Percentiles rank a stretch among this genome's conserved stretches.
These are phyloP conservation scores for Hericium coralloides DNA, from an alignment of 768 basidiomycete genomes.

Conservation along the genomic window DNA sequence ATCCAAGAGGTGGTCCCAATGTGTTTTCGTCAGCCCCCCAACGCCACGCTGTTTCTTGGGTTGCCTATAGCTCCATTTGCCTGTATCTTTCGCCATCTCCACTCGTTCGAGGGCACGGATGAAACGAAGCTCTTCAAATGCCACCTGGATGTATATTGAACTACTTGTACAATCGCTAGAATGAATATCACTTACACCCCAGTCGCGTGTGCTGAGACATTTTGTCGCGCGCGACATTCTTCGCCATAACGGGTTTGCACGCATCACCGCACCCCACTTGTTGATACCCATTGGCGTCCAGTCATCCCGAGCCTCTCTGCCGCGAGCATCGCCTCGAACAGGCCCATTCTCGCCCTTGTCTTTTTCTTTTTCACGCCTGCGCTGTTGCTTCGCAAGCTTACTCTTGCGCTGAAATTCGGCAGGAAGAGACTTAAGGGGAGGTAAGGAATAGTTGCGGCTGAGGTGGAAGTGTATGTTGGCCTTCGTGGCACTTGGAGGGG, in stretches of 20 bases:
- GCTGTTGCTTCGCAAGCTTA: conserved; percentile 35
- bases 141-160: conserved; percentile 39
- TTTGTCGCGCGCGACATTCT: conserved; percentile 64
- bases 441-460: conserved; percentile 42
- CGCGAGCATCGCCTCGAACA: conserved; percentile 23
- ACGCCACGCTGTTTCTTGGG: conserved; percentile 89
- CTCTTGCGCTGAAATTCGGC: conserved; percentile 43
- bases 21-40: conserved; percentile 66
- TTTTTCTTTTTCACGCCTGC: conserved; percentile 43
- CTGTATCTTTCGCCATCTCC: conserved; percentile 70
- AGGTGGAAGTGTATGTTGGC: conserved; percentile 23
- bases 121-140: conserved; percentile 69
- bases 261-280: conserved; percentile 58
- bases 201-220: conserved; percentile 72
- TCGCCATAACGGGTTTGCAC: conserved; percentile 69
- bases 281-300: conserved; percentile 56
- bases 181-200: conserved; percentile 50
- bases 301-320: conserved; percentile 41
- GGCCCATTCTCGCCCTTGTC: conserved; percentile 34
- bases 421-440: conserved; percentile 46
- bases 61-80: conserved; percentile 88
- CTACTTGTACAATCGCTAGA: background rate
- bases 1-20: conserved; percentile 94
- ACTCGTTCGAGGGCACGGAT: conserved; percentile 77
- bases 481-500: conserved; percentile 15